These are phyloP conservation scores for Amylocystis lapponica DNA, from an alignment of 768 basidiomycete genomes.

Conservation along the genomic window DNA sequence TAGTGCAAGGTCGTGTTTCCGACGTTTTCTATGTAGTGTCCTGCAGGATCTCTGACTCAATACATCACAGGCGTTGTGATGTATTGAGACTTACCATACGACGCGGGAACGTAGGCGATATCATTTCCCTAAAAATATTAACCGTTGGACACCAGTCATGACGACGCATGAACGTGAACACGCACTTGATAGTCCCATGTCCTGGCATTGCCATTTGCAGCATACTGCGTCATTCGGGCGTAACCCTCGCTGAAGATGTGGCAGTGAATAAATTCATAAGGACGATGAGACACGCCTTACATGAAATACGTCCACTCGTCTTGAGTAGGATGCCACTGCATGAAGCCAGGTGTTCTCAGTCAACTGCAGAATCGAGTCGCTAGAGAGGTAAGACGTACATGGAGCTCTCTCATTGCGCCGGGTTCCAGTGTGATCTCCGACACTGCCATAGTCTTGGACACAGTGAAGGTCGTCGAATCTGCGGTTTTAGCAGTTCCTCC, in stretches of 20 bases:
- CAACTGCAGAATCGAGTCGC: background rate
- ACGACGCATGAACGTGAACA: too few species aligned
- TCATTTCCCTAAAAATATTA: slow-evolving; percentile 18
- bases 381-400: slow-evolving; percentile 32
- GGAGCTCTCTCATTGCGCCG: slow-evolving; percentile 53
- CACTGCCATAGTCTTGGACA: slow-evolving; percentile 43
- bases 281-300: slow-evolving; percentile 26
- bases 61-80: background rate
- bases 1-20: slow-evolving; percentile 53
- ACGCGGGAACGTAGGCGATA: slow-evolving; percentile 18
- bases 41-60: slow-evolving; percentile 17
- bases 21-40: slow-evolving; percentile 63
- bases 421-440: slow-evolving; percentile 53
- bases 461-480: slow-evolving; percentile 44
- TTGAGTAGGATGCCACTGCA: slow-evolving; percentile 61
- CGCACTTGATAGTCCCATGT: slow-evolving; percentile 42
- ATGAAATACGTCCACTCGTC: slow-evolving; percentile 59
- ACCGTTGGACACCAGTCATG: too few species aligned
- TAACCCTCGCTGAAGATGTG: slow-evolving; percentile 28
- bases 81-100: slow-evolving; percentile 6
- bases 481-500: slow-evolving; percentile 48
- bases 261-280: background rate
- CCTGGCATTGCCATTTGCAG: slow-evolving; percentile 31
- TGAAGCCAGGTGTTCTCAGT: background rate
- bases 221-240: slow-evolving; percentile 39